phyloP scores from a whole-genome alignment of 129 eudicot species.

The Artemisia argyi region DNA sequence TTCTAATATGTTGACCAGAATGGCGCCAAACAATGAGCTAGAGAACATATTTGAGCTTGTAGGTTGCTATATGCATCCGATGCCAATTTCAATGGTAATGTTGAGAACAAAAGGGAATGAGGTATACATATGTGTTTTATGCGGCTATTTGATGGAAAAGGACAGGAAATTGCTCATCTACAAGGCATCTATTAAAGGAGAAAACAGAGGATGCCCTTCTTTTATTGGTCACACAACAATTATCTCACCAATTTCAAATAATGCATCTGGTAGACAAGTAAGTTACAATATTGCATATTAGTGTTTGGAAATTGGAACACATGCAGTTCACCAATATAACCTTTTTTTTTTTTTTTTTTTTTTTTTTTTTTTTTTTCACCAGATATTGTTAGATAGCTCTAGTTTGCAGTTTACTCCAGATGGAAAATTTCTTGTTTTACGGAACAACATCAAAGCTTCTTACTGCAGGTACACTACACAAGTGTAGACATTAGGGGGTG shows the following conservation, averaged over 20 bases:
- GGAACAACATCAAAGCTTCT: slow-evolving; percentile 62
- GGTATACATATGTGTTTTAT: slow-evolving; percentile 58
- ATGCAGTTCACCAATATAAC: slow-evolving; percentile 1
- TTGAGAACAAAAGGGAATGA: slow-evolving; percentile 57
- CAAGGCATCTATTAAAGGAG: slow-evolving; percentile 46
- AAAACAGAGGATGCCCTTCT: slow-evolving; percentile 60
- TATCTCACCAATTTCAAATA: slow-evolving; percentile 42
- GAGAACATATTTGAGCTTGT: slow-evolving; percentile 41
- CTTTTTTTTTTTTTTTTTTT: background rate
- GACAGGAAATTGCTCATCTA: slow-evolving; percentile 56
- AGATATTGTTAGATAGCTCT: slow-evolving; percentile 58
- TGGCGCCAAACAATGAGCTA: slow-evolving; percentile 23
- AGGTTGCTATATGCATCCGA: slow-evolving; percentile 69
- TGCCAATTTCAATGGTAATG: slow-evolving; percentile 66
- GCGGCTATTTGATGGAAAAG: slow-evolving; percentile 56
- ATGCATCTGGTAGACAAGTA: slow-evolving; percentile 66
- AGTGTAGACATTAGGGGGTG: background rate
- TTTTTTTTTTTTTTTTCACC: slow-evolving; percentile 15
- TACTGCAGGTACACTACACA: slow-evolving; percentile 63
- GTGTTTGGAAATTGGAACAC: slow-evolving; percentile 5
- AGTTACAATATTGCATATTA: slow-evolving; percentile 25
- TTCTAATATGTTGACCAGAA: background rate
- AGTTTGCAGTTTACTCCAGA: slow-evolving; percentile 83
- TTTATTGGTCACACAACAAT: slow-evolving; percentile 67
- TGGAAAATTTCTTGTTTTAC: slow-evolving; percentile 59